Conservation (phyloP, 176 grass and related monocot species). For the Pharus latifolius region DNA sequence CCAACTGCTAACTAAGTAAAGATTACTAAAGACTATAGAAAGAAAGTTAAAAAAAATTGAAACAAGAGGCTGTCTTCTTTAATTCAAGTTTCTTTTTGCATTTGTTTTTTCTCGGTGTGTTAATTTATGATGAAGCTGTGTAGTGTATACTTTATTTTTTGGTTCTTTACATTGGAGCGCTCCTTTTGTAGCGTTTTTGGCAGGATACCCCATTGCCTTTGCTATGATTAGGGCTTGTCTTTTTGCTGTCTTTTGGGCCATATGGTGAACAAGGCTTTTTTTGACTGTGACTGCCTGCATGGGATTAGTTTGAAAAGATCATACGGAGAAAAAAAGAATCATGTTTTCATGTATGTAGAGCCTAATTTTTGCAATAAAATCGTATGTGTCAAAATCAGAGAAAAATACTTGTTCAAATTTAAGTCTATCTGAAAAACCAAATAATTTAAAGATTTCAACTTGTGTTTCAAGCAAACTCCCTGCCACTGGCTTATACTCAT, state of each 20-base stretch:
- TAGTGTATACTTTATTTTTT: neutral
- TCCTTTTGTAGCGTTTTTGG: slow-evolving; percentile 54
- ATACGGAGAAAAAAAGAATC: neutral
- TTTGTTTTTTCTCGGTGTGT: slow-evolving; percentile 13
- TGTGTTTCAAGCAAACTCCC: too few relatives aligned
- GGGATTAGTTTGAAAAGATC: slow-evolving; percentile 16
- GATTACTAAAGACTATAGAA: neutral
- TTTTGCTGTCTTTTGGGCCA: slow-evolving; percentile 41
- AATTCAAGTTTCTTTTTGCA: neutral
- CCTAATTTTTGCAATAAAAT: too few relatives aligned
- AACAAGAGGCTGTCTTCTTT: neutral
- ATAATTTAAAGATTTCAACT: too few relatives aligned
- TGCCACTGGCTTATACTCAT: too few relatives aligned
- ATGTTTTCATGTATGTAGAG: neutral
- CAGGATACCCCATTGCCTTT: slow-evolving; percentile 46
- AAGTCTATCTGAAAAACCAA: too few relatives aligned
- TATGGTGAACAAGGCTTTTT: slow-evolving; percentile 31
- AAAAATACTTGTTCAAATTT: too few relatives aligned
- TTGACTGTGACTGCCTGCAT: slow-evolving; percentile 53
- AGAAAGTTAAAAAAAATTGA: neutral
- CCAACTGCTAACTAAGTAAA: neutral
- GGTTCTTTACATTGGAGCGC: slow-evolving; percentile 38
- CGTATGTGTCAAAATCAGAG: too few relatives aligned
- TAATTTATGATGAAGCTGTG: too few relatives aligned
- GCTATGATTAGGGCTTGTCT: slow-evolving; percentile 60